Percentiles rank a stretch among this genome's conserved stretches.
Evolutionary conservation across 495 filamentous ascomycete species (phyloP).

Genomic region (Usnea hakonensis): DNA sequence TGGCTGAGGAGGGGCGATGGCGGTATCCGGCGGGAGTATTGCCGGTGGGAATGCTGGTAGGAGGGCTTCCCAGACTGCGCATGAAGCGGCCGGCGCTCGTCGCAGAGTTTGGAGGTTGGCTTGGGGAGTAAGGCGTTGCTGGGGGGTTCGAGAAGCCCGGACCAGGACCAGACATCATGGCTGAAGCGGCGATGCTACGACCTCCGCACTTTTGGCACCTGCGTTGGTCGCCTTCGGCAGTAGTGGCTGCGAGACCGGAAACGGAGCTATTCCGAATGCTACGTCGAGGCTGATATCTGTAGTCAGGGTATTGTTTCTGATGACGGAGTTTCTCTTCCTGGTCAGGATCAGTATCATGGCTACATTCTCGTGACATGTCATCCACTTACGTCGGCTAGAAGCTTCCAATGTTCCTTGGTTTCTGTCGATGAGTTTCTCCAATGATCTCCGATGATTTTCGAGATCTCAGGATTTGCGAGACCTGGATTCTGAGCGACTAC

Average conservation of each 20-base stretch:
- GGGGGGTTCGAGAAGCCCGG: conserved; percentile 26
- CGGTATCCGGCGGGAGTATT: conserved; percentile 1
- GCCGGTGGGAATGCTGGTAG: conserved; percentile 3
- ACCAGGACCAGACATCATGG: conserved; percentile 15
- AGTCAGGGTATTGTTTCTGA: conserved; percentile 83
- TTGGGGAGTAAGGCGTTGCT: conserved; percentile 37
- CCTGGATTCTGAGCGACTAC: conserved; percentile 79
- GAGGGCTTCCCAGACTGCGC: conserved; percentile 16
- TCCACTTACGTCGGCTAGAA: conserved; percentile 63
- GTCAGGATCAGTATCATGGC: not conserved
- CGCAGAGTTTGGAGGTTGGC: conserved; percentile 9
- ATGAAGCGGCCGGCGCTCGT: conserved; percentile 18
- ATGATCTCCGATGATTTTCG: conserved; percentile 93
- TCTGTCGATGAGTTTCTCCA: conserved; percentile 71
- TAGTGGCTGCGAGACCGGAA: conserved; percentile 25
- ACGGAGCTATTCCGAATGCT: conserved; percentile 43
- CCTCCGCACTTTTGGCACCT: conserved; percentile 40
- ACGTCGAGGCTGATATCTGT: conserved; percentile 87
- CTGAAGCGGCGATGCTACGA: conserved; percentile 22
- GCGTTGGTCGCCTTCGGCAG: conserved; percentile 34
- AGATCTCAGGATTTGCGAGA: conserved; percentile 92
- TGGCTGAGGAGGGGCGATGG: conserved; percentile 5
- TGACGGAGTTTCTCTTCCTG: conserved; percentile 89
- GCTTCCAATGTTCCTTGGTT: conserved; percentile 82
- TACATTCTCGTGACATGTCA: not conserved